Percentiles rank a stretch among this genome's conserved stretches.
Evolutionary conservation across 1,284 basidiomycete species (phyloP).

Genomic region (Sporisorium reilianum): DNA sequence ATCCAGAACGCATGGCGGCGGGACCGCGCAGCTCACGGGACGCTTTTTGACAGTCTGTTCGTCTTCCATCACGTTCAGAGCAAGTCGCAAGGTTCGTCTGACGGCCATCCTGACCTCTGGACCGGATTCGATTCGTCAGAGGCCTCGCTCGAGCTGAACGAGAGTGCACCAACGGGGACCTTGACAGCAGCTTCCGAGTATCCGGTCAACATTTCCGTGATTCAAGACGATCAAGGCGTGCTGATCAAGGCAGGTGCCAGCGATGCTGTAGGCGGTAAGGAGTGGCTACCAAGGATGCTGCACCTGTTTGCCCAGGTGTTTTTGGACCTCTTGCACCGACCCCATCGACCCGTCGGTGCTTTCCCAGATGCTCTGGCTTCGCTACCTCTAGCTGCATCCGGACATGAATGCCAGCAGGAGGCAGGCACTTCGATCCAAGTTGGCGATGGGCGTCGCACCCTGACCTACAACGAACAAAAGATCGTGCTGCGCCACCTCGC

Average conservation of each 20-base stretch:
- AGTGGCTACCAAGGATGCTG: constrained; percentile 12
- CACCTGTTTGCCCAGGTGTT: constrained; percentile 12
- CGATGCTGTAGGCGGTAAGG: constrained; percentile 16
- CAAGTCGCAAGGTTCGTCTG: not conserved
- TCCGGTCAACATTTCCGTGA: constrained; percentile 23
- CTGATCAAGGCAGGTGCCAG: constrained; percentile 20
- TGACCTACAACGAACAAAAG: constrained; percentile 10
- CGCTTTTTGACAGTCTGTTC: constrained; percentile 16
- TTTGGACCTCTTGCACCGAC: constrained; percentile 10
- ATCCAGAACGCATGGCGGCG: constrained; percentile 20
- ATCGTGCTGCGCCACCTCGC: constrained; percentile 17
- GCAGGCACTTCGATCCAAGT: not conserved
- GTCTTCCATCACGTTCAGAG: constrained; percentile 15
- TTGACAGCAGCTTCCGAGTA: constrained; percentile 23
- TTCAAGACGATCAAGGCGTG: constrained; percentile 15
- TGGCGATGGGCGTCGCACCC: constrained; percentile 9
- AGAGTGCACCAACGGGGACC: not conserved
- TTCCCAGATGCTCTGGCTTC: constrained; percentile 12
- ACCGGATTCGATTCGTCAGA: not conserved
- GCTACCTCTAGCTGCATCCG: not conserved
- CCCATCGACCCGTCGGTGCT: constrained; percentile 12
- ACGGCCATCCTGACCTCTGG: not conserved
- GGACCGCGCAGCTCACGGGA: not conserved
- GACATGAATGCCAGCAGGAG: not conserved
- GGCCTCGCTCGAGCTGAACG: no score